A percentile compares a stretch with the other conserved stretches of the same genome.
Conservation (phyloP, 257 asterid genomes). For the Nicotiana knightiana region DNA sequence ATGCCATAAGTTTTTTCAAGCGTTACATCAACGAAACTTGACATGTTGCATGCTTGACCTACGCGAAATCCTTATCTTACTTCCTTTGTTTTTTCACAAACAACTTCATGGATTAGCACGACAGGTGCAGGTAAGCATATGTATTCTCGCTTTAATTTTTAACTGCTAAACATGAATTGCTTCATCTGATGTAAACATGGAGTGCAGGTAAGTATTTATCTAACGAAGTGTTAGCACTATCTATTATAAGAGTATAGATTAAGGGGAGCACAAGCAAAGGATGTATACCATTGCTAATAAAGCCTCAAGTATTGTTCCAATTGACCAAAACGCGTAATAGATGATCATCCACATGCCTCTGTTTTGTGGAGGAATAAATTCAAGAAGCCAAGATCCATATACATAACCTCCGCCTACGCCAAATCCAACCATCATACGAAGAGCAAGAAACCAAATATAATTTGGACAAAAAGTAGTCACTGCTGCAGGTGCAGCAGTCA, state of each 20-base stretch:
- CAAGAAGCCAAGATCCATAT: conserved; percentile 78
- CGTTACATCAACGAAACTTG: no score
- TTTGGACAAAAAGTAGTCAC: conserved; percentile 63
- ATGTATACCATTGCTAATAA: conserved; percentile 65
- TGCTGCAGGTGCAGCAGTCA: conserved; percentile 47
- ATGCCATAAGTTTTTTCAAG: neutral
- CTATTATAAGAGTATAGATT: no score
- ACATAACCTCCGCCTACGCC: conserved; percentile 87
- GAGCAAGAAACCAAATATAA: conserved; percentile 40
- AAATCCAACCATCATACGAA: conserved; percentile 60
- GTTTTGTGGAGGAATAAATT: conserved; percentile 63
- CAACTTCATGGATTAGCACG: no score
- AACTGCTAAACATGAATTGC: no score
- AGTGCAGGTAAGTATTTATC: no score
- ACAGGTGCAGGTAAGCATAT: no score
- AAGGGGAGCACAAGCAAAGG: neutral
- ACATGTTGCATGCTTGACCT: no score
- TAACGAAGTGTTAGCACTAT: no score
- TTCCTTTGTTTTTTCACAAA: no score
- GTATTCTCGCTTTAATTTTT: no score
- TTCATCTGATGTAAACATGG: no score
- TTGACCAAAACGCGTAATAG: conserved; percentile 59
- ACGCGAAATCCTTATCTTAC: no score
- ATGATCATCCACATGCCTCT: conserved; percentile 81
- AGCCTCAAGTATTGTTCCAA: conserved; percentile 78